Evolutionary conservation across 1,139 yeast genomes (phyloP), one percentile per base, ranked within the genome.

Genomic region (Scheffersomyces segobiensis): DNA sequence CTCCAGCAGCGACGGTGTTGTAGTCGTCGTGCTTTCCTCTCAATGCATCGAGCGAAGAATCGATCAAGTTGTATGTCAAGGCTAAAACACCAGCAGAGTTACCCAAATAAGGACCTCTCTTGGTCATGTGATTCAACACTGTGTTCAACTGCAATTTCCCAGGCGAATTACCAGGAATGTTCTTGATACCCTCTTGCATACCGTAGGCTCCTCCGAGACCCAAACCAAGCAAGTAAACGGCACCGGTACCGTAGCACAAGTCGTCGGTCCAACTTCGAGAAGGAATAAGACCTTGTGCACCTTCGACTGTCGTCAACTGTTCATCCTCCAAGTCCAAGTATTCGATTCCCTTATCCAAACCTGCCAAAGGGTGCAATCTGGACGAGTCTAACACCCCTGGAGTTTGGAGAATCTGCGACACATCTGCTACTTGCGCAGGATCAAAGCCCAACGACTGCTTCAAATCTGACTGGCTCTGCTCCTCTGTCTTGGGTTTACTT

Each of bases 191-290:
- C 76, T 93, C 98, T 63, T 86, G 85, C 61, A 93, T 77, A 60
- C 99, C 99, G 70, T 87, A 89, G 18, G 88, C 79, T 61, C 99
- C 99, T 74, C 99, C 99, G 56, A 85, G 62, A 52, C 95, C 93
- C 60, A 90, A 76, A 12, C 84, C 85, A 52, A 89, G 68, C 67
- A 95, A 82, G 73, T 95, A 95, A 54, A 93, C 93, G 14, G 97
- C 88, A 74, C 99, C 99, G 14, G 99, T 91, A 67, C 99, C 99
- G 76, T 96, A 95, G 83, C 98, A 93, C 64, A 95, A 83, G 76
- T 95, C 98, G 73, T 95, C 99, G 18, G 93, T 85, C 97, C 98
- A 95, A 68, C 96, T 97, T 78, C 98, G 89, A 49, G 96, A 90
- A 49, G 99, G 98, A 65, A 95, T 85, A 60, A 95, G 75, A 60